phyloP scores from a whole-genome alignment of 495 filamentous ascomycete genomes.

The Penicillium daleae region DNA sequence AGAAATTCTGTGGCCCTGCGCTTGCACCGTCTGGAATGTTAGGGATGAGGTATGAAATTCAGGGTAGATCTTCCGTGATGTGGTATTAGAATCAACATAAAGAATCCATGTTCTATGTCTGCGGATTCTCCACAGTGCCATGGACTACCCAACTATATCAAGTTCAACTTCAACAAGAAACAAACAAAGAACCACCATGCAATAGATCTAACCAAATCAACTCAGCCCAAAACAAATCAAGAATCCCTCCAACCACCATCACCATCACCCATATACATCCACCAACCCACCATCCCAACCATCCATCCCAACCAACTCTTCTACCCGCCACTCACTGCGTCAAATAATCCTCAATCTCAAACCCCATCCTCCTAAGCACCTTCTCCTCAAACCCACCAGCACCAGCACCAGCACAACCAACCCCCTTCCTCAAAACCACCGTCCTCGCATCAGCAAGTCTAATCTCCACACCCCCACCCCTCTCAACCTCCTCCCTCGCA shows the following conservation, averaged over 20 bases:
- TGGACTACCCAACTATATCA: not conserved
- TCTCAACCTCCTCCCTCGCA: conserved; percentile 50
- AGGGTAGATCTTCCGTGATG: too few relatives aligned
- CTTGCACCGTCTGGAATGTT: too few relatives aligned
- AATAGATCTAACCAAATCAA: not conserved
- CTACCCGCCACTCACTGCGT: conserved; percentile 33
- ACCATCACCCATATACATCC: not conserved
- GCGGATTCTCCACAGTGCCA: too few relatives aligned
- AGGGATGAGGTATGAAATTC: too few relatives aligned
- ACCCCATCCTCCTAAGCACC: conserved; percentile 70
- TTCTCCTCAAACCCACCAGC: conserved; percentile 62
- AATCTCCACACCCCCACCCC: conserved; percentile 53
- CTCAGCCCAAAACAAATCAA: not conserved
- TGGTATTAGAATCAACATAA: too few relatives aligned
- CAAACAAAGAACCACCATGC: not conserved
- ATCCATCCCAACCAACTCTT: too few relatives aligned
- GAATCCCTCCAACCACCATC: not conserved
- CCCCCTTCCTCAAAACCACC: conserved; percentile 60
- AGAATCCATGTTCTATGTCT: too few relatives aligned
- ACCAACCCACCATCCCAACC: not conserved
- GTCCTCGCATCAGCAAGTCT: conserved; percentile 54
- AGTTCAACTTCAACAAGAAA: not conserved
- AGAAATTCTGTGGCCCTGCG: too few relatives aligned
- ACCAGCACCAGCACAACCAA: conserved; percentile 34
- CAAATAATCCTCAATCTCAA: conserved; percentile 84